Conservation (phyloP, 208 protist species). For the Leishmania tarentolae region DNA sequence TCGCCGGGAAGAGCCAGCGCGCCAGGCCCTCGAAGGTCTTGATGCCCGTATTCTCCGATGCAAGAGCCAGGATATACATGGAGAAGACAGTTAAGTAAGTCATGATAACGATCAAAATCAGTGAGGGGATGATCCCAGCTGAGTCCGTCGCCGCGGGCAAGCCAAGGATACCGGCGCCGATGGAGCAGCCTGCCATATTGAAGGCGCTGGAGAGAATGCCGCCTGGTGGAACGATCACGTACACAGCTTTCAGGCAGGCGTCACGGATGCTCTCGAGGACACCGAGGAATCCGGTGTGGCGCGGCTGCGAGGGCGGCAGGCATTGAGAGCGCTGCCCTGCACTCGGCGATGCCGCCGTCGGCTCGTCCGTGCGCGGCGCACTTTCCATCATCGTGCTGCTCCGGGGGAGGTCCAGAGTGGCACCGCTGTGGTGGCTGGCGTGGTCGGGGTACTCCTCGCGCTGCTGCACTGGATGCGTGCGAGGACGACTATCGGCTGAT, state of each 20-base stretch:
- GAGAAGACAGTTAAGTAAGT: conserved; percentile 43
- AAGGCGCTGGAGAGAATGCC: conserved; percentile 38
- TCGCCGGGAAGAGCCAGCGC: conserved; percentile 28
- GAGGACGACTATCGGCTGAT: neutral
- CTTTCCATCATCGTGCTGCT: neutral
- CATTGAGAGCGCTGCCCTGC: conserved; percentile 1
- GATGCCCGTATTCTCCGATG: conserved; percentile 31
- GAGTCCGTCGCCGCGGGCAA: conserved; percentile 38
- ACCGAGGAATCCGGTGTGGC: conserved; percentile 3
- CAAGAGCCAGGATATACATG: conserved; percentile 44
- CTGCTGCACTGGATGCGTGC: neutral
- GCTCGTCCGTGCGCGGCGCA: neutral
- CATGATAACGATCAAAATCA: conserved; percentile 41
- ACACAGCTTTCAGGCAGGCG: neutral
- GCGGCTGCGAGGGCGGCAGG: neutral
- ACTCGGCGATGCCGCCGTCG: neutral
- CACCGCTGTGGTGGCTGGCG: neutral
- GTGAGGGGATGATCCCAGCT: conserved; percentile 31
- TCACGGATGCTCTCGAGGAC: conserved; percentile 3
- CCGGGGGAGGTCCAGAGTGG: neutral
- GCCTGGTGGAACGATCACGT: conserved; percentile 34
- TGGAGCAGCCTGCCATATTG: conserved; percentile 37
- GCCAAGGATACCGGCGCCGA: conserved; percentile 47
- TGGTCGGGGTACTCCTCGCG: neutral
- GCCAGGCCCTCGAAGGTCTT: conserved; percentile 53